These are phyloP conservation scores for Candolleomyces eurysporus DNA, from an alignment of 768 basidiomycete genomes.

Conservation along the genomic window DNA sequence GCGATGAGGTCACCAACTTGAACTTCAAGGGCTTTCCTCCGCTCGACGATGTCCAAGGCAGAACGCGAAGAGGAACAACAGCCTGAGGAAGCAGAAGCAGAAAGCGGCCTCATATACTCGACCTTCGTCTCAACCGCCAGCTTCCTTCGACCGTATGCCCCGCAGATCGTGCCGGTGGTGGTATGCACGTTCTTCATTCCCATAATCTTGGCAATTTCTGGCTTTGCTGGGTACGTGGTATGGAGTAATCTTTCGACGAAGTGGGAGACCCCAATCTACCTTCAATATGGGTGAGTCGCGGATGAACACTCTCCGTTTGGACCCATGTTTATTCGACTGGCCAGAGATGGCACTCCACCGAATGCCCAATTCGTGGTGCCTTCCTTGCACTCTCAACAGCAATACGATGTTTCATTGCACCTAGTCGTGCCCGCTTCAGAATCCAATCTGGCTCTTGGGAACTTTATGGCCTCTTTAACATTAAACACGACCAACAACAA, in stretches of 20 bases:
- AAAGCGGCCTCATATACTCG: conserved; percentile 2
- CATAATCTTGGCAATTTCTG: conserved; percentile 55
- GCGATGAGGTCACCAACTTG: background rate
- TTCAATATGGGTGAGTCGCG: conserved; percentile 75
- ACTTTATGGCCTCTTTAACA: conserved; percentile 76
- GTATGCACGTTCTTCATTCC: conserved; percentile 65
- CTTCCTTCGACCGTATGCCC: conserved; percentile 50
- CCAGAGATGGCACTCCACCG: conserved; percentile 62
- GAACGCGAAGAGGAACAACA: background rate
- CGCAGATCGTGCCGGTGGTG: conserved; percentile 62
- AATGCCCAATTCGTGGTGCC: conserved; percentile 59
- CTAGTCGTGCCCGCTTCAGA: conserved; percentile 64
- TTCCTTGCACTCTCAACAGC: conserved; percentile 54
- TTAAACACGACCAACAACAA: conserved; percentile 60
- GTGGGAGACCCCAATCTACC: conserved; percentile 66
- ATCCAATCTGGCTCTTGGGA: conserved; percentile 72
- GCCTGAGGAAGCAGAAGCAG: background rate
- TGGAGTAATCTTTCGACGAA: conserved; percentile 70
- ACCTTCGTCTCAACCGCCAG: background rate
- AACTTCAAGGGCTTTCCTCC: background rate
- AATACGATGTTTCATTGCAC: conserved; percentile 73
- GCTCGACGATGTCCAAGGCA: conserved; percentile 6
- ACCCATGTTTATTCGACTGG: conserved; percentile 7
- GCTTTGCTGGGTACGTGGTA: conserved; percentile 68
- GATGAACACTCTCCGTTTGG: background rate